Evolutionary conservation across 2,329 filamentous ascomycete species (phyloP).

Genomic region (Hymenoscyphus fraxineus): DNA sequence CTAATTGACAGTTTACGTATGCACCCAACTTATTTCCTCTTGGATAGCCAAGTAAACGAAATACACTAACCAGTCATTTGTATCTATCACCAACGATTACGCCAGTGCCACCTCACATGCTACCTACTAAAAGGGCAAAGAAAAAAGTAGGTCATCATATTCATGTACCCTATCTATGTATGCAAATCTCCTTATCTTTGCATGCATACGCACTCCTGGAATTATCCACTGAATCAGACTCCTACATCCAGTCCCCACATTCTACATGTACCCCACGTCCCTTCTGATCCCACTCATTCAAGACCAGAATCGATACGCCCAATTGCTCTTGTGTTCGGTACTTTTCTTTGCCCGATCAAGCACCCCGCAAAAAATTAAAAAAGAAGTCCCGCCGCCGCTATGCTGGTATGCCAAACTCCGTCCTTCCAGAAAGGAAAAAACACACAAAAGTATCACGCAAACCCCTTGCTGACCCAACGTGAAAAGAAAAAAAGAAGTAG

Average conservation of each 20-base stretch:
- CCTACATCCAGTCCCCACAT: not conserved
- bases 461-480: not conserved
- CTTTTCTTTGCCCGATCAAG: not conserved
- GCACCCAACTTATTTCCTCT: too few relatives aligned
- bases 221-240: not conserved
- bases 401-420: conserved; percentile 31
- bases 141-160: not conserved
- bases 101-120: not conserved
- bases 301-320: not conserved
- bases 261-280: too few relatives aligned
- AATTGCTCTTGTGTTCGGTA: not conserved
- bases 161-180: conserved; percentile 2
- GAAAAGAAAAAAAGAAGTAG: conserved; percentile 10
- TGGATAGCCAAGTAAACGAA: too few relatives aligned
- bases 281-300: not conserved
- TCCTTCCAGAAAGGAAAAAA: conserved; percentile 2
- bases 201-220: not conserved
- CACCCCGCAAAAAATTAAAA: not conserved
- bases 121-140: not conserved
- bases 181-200: not conserved
- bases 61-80: not conserved
- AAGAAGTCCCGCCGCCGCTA: conserved; percentile 22
- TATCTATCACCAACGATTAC: not conserved
- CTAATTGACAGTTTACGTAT: too few relatives aligned
- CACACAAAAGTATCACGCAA: not conserved